Base-by-base conservation (phyloP, 768 basidiomycete species). In the Tricholoma sp. region DNA sequence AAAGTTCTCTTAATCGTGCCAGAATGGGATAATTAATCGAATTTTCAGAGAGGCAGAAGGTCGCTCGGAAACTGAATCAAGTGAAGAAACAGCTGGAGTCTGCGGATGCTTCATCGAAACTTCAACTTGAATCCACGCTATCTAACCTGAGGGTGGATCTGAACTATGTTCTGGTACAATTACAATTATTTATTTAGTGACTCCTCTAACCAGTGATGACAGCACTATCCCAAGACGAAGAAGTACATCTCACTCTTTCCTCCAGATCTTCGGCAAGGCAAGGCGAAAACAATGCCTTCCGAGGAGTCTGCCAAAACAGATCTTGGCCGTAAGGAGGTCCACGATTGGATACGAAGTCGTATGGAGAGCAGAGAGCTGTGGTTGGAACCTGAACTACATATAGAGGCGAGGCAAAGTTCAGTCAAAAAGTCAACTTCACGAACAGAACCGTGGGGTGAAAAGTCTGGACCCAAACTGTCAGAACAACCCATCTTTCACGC, bases 191-290 rank as follows among this genome's bases (percentile, higher is more conserved):
- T 49, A 18, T 50, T 31, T 8, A 9, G 16, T 4, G n/a, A 8
- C 16, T 8, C 14, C 31, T 24, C 18, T 52, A 4, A 41, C 50
- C 32, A 32, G 24, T 29, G 27, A 21, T 56, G 57, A 14, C 59
- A 93, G 91, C 83, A 92, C 69, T 94, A 88, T 69, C 91, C 91
- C 5, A 93, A 89, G 70, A 76, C 80, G 10, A 82, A 86, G 66
- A 95, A 92, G 75, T 97, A 98, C 68, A 83, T 97, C 29, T 91
- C 94, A 1, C 79, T 98, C 24, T 95, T 94, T 69, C 92, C 94
- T 5, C 82, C 88, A 0, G 84, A 85, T 64, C 71, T 76, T 7
- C 77, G 83, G 49, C 69, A 76, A 35, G 74, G 71, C 16, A 69
- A 71, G 41, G 50, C 57, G 2, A 52, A 59, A 27, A 50, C 66